Conservation (phyloP, 2,329 filamentous ascomycete genomes). For the Thermoascus crustaceus region DNA sequence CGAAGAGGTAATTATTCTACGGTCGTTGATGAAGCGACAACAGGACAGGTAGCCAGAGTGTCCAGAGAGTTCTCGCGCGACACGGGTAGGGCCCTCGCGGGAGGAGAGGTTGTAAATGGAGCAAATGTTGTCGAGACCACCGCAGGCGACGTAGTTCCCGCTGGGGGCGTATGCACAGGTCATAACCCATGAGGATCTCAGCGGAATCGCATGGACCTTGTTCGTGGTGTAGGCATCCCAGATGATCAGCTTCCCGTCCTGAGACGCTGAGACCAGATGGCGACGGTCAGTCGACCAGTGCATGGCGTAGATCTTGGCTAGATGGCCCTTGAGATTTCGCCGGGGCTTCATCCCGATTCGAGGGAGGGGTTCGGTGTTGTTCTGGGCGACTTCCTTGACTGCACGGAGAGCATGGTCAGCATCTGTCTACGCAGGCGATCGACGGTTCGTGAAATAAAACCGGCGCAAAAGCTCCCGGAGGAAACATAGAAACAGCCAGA, state of each 20-base stretch:
- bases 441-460: no score
- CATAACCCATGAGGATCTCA: slow-evolving; percentile 99
- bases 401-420: slow-evolving; percentile 20
- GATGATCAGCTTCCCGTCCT: slow-evolving; percentile 98
- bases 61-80: slow-evolving; percentile 89
- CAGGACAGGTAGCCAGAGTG: slow-evolving; percentile 96
- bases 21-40: slow-evolving; percentile 98
- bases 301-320: slow-evolving; percentile 99
- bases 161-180: slow-evolving; percentile 98
- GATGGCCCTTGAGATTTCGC: slow-evolving; percentile 91
- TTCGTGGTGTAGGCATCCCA: slow-evolving; percentile 99
- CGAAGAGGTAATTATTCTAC: slow-evolving; percentile 93
- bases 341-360: slow-evolving; percentile 96
- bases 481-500: neutral
- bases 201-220: slow-evolving; percentile 96
- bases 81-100: slow-evolving; percentile 91
- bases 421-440: no score
- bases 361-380: slow-evolving; percentile 85
- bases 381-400: slow-evolving; percentile 89
- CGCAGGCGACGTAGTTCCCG: slow-evolving; percentile 96
- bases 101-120: slow-evolving; percentile 99
- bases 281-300: slow-evolving; percentile 98
- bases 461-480: neutral
- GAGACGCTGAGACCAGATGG: slow-evolving; percentile 93
- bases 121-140: slow-evolving; percentile 98